A percentile compares a stretch with the other conserved stretches of the same genome.
Conservation (phyloP, 83 land plant genomes). For the Isoetes engelmannii region DNA sequence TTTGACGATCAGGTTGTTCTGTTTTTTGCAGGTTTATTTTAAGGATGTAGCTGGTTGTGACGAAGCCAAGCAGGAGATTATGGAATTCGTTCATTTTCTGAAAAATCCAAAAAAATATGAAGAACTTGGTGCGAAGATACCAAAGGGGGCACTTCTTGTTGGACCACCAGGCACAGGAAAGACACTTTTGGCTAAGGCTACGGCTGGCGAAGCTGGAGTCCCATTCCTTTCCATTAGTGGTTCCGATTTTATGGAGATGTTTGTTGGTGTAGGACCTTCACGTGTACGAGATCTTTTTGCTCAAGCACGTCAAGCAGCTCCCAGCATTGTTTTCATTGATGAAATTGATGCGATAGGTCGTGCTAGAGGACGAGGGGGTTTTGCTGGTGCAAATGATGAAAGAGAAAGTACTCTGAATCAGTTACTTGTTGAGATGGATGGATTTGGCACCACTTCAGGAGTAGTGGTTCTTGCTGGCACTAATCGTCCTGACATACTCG, state of each 20-base stretch:
- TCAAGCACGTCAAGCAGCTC: constrained; percentile 2
- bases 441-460: constrained; percentile 4
- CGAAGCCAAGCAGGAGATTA: constrained; percentile 77
- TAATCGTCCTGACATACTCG: constrained; percentile 10
- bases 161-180: constrained; percentile 18
- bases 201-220: constrained; percentile 15
- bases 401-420: constrained; percentile 8
- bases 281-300: constrained; percentile 13
- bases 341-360: constrained; percentile 14
- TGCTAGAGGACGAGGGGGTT: constrained; percentile 3
- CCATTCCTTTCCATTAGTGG: constrained; percentile 8
- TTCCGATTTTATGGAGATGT: constrained; percentile 17
- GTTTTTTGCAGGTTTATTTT: constrained; percentile 29
- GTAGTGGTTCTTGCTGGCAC: constrained; percentile 14
- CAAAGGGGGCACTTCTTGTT: constrained; percentile 10
- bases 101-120: constrained; percentile 74
- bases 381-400: constrained; percentile 15
- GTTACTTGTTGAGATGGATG: constrained; percentile 14
- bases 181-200: constrained; percentile 9
- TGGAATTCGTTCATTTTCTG: constrained; percentile 80
- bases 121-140: constrained; percentile 54
- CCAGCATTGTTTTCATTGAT: constrained; percentile 16
- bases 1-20: not conserved
- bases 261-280: constrained; percentile 17
- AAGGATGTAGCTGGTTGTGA: constrained; percentile 86